Conservation (phyloP, 305 asterid genomes). For the Caryopteris hybrid region DNA sequence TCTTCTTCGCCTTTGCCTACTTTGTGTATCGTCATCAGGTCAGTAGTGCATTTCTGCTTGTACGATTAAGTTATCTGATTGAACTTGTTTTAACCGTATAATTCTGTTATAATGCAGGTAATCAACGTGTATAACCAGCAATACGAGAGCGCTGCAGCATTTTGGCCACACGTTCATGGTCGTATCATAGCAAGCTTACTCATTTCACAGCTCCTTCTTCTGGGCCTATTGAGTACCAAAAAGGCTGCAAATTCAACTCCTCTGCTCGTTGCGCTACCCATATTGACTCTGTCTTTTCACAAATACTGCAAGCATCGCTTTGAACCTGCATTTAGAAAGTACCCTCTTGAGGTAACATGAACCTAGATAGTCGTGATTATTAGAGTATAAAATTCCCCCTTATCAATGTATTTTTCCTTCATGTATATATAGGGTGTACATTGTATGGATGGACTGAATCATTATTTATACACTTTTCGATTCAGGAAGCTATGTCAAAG, state of each 20-base stretch:
- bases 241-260: constrained; percentile 87
- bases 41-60: constrained; percentile 17
- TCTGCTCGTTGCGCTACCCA: constrained; percentile 60
- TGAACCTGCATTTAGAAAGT: constrained; percentile 88
- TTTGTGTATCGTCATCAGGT: constrained; percentile 99
- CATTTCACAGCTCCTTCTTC: constrained; percentile 80
- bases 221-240: constrained; percentile 87
- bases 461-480: neutral
- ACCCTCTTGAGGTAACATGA: constrained; percentile 81
- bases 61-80: neutral
- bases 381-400: no score
- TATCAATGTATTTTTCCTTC: no score
- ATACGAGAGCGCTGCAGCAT: constrained; percentile 93
- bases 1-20: constrained; percentile 90
- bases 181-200: constrained; percentile 86
- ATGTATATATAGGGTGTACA: no score
- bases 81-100: neutral
- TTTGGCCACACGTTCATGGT: constrained; percentile 94
- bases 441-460: no score
- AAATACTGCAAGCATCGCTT: constrained; percentile 91
- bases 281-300: constrained; percentile 76
- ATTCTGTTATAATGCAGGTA: constrained; percentile 37
- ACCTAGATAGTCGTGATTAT: neutral
- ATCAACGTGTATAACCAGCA: constrained; percentile 86
- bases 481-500: constrained; percentile 88